Conservation (phyloP, 768 basidiomycete genomes). For the Dioszegia hungarica region DNA sequence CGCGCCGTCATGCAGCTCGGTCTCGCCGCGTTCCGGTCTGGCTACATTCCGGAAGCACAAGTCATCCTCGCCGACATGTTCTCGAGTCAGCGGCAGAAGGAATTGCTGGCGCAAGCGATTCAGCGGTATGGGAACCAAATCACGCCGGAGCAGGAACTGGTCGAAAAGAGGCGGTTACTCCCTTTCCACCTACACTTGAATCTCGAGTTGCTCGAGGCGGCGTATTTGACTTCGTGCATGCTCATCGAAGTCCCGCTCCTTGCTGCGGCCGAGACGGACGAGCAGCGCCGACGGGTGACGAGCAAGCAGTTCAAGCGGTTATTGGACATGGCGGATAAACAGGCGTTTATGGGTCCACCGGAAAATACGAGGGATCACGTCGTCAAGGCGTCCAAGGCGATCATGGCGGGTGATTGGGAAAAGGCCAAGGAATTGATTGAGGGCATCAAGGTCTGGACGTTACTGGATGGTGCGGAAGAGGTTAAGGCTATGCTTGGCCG, state of each 20-base stretch:
- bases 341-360: constrained; percentile 96
- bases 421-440: constrained; percentile 87
- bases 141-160: constrained; percentile 91
- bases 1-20: constrained; percentile 95
- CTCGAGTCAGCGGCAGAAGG: constrained; percentile 92
- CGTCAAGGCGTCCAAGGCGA: constrained; percentile 95
- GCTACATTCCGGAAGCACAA: constrained; percentile 90
- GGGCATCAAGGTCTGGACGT: constrained; percentile 94
- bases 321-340: constrained; percentile 92
- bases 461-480: constrained; percentile 80
- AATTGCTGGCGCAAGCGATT: constrained; percentile 91
- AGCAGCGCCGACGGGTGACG: constrained; percentile 83
- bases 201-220: constrained; percentile 93
- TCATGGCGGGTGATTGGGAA: constrained; percentile 97
- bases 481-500: constrained; percentile 94
- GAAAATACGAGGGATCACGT: constrained; percentile 98
- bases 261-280: constrained; percentile 90
- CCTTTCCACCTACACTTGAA: constrained; percentile 99
- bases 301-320: constrained; percentile 95
- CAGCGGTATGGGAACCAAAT: constrained; percentile 72
- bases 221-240: constrained; percentile 98
- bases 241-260: constrained; percentile 92
- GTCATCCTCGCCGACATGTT: constrained; percentile 91
- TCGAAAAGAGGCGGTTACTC: constrained; percentile 88
- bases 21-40: constrained; percentile 90